Evolutionary conservation across 2,329 filamentous ascomycete species (phyloP), one percentile per base, ranked within the genome.

Genomic region (Xylariaceae sp.): DNA sequence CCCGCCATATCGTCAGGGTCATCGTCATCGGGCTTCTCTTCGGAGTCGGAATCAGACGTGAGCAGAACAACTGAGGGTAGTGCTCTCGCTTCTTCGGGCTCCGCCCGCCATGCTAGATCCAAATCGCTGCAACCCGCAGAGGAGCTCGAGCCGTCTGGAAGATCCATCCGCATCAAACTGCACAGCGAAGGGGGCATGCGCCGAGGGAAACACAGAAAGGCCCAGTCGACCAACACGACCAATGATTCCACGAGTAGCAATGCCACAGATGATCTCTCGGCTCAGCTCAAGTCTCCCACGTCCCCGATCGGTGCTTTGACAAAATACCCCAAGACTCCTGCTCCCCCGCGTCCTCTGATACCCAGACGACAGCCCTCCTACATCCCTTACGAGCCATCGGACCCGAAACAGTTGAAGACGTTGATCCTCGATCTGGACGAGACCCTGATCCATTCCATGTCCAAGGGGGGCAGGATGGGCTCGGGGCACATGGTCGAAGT

Each of bases 401-500:
- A 74, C 42, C 72, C 72, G 45, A 75, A 82, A 42, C 84, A 87
- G 55, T 88, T 94, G 66, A 99, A 99, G 77, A 99, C 94, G 0
- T 74, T 99, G 54, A 92, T 99, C 58, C 79, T 99, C 47, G 94
- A 99, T 69, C 82, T 99, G 16, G 94, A 99, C 71, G 94, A 99
- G 73, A 99, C 94, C 0, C 75, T 99, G 60, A 99, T 99, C 61
- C 94, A 99, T 77, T 97, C 91, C 71, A 91, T 97, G 81, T 92
- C 93, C 55, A 97, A 97, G 69, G 94, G 94, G 31, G 92, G 93
- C 48, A 84, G 93, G 53, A 96, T 96, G 87, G 93, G 90, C 63
- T 93, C 90, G 17, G 94, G 94, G 16, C 94, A 99, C 73, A 99
- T 99, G 94, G 92, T 99, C 47, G 94, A 99, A 74, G 94, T 99